A percentile compares a stretch with the other conserved stretches of the same genome.
Evolutionary conservation across 1,139 yeast species (phyloP).

Genomic region (Hansenula lynferdii): DNA sequence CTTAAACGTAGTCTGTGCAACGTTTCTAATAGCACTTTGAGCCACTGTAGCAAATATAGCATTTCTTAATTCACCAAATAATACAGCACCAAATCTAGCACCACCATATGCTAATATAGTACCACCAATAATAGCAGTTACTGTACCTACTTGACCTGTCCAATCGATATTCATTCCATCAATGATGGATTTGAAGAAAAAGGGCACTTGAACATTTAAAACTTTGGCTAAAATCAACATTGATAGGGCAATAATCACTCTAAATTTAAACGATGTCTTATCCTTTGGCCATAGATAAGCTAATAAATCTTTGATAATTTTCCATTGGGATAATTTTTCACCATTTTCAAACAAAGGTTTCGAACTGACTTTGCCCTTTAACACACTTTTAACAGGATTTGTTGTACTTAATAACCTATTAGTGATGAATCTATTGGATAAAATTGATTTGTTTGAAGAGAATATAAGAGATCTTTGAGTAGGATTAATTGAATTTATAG

Average conservation of each 20-base stretch:
- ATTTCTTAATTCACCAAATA: slow-evolving; percentile 90
- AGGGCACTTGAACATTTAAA: slow-evolving; percentile 93
- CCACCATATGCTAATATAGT: slow-evolving; percentile 87
- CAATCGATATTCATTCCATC: slow-evolving; percentile 94
- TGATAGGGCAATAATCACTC: slow-evolving; percentile 74
- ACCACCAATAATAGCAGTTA: slow-evolving; percentile 57
- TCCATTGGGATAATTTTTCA: slow-evolving; percentile 31
- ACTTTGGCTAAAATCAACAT: slow-evolving; percentile 76
- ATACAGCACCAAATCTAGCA: slow-evolving; percentile 89
- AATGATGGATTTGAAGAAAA: slow-evolving; percentile 81
- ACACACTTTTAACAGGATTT: background rate
- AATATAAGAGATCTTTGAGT: background rate
- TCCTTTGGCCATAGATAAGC: slow-evolving; percentile 89
- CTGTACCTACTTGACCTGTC: slow-evolving; percentile 57
- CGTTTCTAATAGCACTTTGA: slow-evolving; percentile 88
- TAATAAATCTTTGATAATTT: slow-evolving; percentile 57
- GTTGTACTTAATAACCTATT: too few relatives aligned
- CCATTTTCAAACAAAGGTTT: background rate
- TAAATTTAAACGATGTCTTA: slow-evolving; percentile 59
- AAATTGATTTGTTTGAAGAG: background rate
- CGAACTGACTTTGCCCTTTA: background rate
- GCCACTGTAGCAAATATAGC: slow-evolving; percentile 96
- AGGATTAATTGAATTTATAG: background rate
- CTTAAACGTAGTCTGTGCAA: slow-evolving; percentile 81
- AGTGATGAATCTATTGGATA: background rate